A percentile compares a stretch with the other conserved stretches of the same genome.
phyloP scores from a whole-genome alignment of 352 stramenopile species.

The Phytophthora fragariae region DNA sequence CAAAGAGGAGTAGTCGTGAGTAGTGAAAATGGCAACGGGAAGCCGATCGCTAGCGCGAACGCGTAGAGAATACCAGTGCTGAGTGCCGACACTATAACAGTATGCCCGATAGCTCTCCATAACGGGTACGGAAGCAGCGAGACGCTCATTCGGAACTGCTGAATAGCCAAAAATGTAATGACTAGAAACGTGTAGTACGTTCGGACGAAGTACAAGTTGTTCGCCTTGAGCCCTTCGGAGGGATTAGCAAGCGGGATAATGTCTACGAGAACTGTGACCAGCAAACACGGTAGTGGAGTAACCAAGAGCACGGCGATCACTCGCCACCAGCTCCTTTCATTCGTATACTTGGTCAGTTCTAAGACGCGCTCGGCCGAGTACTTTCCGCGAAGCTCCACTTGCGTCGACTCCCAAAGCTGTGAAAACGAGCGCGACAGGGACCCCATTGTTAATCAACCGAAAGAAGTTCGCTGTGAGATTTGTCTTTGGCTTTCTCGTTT shows the following conservation, averaged over 20 bases:
- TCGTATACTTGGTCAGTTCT: constrained; percentile 14
- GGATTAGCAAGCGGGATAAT: constrained; percentile 21
- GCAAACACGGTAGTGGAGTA: constrained; percentile 28
- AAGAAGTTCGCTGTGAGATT: background rate
- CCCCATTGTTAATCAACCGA: background rate
- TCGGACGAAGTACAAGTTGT: constrained; percentile 33
- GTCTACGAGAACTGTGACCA: constrained; percentile 32
- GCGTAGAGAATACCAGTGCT: constrained; percentile 15
- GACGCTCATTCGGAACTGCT: constrained; percentile 26
- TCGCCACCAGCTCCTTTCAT: constrained; percentile 12
- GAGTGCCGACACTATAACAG: background rate
- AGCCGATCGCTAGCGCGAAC: constrained; percentile 4
- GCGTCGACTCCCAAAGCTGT: constrained; percentile 19
- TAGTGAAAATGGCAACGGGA: constrained; percentile 24
- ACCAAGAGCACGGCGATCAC: constrained; percentile 15
- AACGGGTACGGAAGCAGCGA: constrained; percentile 11
- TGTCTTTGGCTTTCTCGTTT: background rate
- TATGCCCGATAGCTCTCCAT: background rate
- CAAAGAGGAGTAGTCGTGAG: constrained; percentile 7
- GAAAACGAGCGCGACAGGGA: background rate
- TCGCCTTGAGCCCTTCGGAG: constrained; percentile 15
- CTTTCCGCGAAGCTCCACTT: constrained; percentile 34
- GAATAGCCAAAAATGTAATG: constrained; percentile 19
- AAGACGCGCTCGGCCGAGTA: constrained; percentile 26
- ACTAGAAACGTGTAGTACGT: constrained; percentile 23